Evolutionary conservation across 2,329 filamentous ascomycete species (phyloP).

Genomic region (Colletotrichum limetticola): DNA sequence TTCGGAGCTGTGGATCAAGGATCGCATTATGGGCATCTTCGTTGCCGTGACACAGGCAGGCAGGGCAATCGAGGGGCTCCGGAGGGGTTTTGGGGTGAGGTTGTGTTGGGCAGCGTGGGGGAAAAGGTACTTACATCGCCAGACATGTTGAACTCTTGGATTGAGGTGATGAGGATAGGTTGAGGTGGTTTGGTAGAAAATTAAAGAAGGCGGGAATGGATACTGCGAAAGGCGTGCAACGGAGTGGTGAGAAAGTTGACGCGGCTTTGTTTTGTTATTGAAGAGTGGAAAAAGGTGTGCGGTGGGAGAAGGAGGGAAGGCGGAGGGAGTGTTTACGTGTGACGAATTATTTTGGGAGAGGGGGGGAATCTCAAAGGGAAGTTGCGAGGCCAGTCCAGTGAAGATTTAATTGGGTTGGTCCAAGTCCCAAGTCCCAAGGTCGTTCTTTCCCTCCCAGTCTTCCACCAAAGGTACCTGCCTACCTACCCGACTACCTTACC

Average conservation of each 20-base stretch:
- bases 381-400: constrained; percentile 32
- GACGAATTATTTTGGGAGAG: constrained; percentile 36
- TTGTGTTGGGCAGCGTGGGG: constrained; percentile 31
- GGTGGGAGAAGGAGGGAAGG: constrained; percentile 32
- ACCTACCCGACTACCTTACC: not conserved
- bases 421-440: constrained; percentile 17
- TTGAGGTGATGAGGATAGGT: constrained; percentile 24
- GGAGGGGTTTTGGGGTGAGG: constrained; percentile 31
- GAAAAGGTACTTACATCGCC: constrained; percentile 36
- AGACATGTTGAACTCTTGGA: constrained; percentile 35
- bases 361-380: constrained; percentile 27
- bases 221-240: constrained; percentile 27
- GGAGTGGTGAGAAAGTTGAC: constrained; percentile 28
- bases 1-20: not conserved
- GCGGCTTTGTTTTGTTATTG: constrained; percentile 34
- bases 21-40: constrained; percentile 8
- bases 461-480: not conserved
- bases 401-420: constrained; percentile 36
- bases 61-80: constrained; percentile 27
- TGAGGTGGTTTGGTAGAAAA: constrained; percentile 16
- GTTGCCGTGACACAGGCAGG: constrained; percentile 16
- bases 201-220: constrained; percentile 12
- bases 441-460: constrained; percentile 13
- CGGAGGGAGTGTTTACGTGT: constrained; percentile 35
- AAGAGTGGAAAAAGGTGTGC: constrained; percentile 30